Percentiles rank a stretch among this genome's conserved stretches.
phyloP scores from a whole-genome alignment of 208 protist species.

The Herpetomonas samuelpessoai region DNA sequence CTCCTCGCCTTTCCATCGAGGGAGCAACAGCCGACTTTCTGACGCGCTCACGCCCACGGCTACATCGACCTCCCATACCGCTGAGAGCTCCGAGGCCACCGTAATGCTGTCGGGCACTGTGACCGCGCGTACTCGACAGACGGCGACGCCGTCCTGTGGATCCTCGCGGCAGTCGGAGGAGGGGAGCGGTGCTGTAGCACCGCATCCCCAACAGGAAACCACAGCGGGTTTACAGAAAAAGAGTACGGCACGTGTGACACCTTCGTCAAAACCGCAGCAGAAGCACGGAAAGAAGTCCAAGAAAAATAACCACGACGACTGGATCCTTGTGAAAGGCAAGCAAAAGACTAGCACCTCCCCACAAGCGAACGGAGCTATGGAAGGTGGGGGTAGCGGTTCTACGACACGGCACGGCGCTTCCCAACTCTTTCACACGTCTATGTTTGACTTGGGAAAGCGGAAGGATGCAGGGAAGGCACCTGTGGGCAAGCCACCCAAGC shows the following conservation, averaged over 20 bases:
- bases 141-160: neutral
- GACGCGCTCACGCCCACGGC: neutral
- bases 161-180: neutral
- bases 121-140: neutral
- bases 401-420: neutral
- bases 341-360: too few species aligned
- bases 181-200: neutral
- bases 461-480: too few species aligned
- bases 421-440: neutral
- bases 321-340: slow-evolving; percentile 10
- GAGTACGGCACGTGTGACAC: too few species aligned
- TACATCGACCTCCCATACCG: neutral
- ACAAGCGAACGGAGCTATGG: too few species aligned
- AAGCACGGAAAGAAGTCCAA: slow-evolving; percentile 4
- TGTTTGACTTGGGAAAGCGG: neutral
- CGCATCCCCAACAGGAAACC: neutral
- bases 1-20: neutral
- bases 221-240: neutral
- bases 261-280: neutral
- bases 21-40: neutral
- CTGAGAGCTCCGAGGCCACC: neutral
- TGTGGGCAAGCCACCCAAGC: neutral
- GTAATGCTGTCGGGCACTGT: neutral
- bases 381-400: neutral
- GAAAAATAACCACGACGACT: neutral